phyloP scores from a whole-genome alignment of 225 moss, liverwort and hornwort genomes.

The Marchantia paleacea region DNA sequence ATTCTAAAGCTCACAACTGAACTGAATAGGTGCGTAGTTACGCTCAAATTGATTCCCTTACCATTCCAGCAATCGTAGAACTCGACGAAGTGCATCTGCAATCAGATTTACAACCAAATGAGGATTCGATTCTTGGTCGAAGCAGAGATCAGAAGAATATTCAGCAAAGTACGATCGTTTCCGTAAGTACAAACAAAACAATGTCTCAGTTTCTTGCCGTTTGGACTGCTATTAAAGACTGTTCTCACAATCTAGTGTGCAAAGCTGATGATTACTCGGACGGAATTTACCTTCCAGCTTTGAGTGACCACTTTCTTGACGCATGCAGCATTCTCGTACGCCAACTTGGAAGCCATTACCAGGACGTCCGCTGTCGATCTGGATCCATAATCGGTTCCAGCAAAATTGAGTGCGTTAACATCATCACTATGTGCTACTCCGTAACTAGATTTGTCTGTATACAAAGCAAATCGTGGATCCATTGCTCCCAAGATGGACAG shows the following conservation, averaged over 20 bases:
- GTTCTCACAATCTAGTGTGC: too few species aligned
- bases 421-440: constrained; percentile 14
- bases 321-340: constrained; percentile 59
- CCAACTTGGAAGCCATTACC: constrained; percentile 69
- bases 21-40: too few species aligned
- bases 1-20: not conserved
- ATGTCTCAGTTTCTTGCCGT: too few species aligned
- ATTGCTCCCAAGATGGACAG: not conserved
- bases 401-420: not conserved
- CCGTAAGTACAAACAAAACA: too few species aligned
- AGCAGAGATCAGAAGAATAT: too few species aligned
- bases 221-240: too few species aligned
- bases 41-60: constrained; percentile 19
- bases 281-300: constrained; percentile 44
- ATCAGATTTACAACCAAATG: not conserved
- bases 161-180: too few species aligned
- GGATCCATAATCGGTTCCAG: constrained; percentile 26
- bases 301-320: constrained; percentile 43
- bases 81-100: constrained; percentile 75
- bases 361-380: constrained; percentile 64
- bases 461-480: constrained; percentile 47
- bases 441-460: constrained; percentile 18
- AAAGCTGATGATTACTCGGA: too few species aligned
- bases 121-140: too few species aligned
- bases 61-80: constrained; percentile 77